Base-by-base conservation (phyloP, 495 filamentous ascomycete species). In the Penicillium psychrofluorescens region DNA sequence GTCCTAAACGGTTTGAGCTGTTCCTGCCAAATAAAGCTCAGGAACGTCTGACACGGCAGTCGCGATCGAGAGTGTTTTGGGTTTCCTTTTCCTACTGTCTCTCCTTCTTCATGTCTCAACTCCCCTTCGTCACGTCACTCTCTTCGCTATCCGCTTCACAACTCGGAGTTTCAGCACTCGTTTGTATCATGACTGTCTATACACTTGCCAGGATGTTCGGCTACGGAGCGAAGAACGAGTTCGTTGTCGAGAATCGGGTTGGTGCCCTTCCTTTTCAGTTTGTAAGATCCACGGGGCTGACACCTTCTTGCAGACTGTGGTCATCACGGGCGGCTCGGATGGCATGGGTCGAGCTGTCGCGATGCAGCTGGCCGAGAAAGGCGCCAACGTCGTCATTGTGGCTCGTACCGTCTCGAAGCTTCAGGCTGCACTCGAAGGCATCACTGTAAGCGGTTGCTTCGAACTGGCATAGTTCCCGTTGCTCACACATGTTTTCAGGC, bases 251-350 rank as follows among this genome's bases (percentile, higher is more conserved):
- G 51, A 87, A 88, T 55, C 79, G 79, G 64, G 88, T 91, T 73
- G 46, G 76, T 68, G 7, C 43, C 30, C 28, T 7, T 14, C n/a
- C 8, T 45, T 37, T 6, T 29, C 13, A 29, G 15, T 9, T 22
- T 22, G 22, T 4, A 4, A 31, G 12, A 33, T 11, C 41, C 8
- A 14, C 34, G 43, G 22, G 6, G 31, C 61, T 63, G 29, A 51
- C 35, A 38, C n/a, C 41, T 34, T 30, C 8, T 49, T 44, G 14
- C 36, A 91, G 88, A 92, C 86, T 6, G 76, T 92, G 45, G 66
- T 97, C 15, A 71, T 98, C 42, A 98, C 92, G 10, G 92, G 92
- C 33, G 91, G 81, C 41, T 97, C 94, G 1, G 85, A 95, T 58
- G 92, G 92, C 39, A 87, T 95, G 85, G 92, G 92, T 49, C 78